Percentiles rank a stretch among this genome's conserved stretches.
Conservation (phyloP, 257 asterid species). For the Oldenlandia corymbosa region DNA sequence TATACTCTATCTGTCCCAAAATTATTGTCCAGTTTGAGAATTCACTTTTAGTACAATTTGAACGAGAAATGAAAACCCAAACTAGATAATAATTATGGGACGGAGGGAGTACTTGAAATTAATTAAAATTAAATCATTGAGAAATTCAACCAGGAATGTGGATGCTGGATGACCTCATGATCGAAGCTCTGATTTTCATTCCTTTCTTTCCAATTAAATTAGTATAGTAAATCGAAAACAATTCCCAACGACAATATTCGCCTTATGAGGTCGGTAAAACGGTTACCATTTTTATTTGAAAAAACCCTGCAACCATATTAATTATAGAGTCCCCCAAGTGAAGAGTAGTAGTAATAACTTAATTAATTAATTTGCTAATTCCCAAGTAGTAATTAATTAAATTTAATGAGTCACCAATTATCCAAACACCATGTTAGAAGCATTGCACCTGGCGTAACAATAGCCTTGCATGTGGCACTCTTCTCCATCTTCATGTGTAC, state of each 20-base stretch:
- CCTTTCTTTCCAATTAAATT: conserved; percentile 12
- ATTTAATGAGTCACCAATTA: no score
- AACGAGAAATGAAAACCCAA: no score
- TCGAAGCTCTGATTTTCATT: conserved; percentile 2
- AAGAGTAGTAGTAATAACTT: no score
- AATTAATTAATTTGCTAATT: no score
- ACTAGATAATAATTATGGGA: no score
- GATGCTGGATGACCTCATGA: conserved; percentile 11
- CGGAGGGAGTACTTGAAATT: no score
- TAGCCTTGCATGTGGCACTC: conserved; percentile 40
- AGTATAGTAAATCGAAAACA: conserved; percentile 15
- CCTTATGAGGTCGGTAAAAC: conserved; percentile 41
- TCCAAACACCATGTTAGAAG: conserved; percentile 27
- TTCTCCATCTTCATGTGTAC: background rate
- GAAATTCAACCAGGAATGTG: conserved; percentile 1
- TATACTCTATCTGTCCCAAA: no score
- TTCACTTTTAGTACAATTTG: no score
- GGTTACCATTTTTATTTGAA: conserved; percentile 21
- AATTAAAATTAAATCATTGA: conserved; percentile 16
- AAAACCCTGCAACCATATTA: background rate
- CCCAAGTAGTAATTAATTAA: no score
- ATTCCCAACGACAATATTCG: conserved; percentile 17
- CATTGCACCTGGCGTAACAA: conserved; percentile 49
- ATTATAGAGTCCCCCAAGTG: no score
- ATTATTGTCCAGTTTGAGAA: no score